Evolutionary conservation across 768 basidiomycete genomes (phyloP).

Genomic region (Termitomyces sp.): DNA sequence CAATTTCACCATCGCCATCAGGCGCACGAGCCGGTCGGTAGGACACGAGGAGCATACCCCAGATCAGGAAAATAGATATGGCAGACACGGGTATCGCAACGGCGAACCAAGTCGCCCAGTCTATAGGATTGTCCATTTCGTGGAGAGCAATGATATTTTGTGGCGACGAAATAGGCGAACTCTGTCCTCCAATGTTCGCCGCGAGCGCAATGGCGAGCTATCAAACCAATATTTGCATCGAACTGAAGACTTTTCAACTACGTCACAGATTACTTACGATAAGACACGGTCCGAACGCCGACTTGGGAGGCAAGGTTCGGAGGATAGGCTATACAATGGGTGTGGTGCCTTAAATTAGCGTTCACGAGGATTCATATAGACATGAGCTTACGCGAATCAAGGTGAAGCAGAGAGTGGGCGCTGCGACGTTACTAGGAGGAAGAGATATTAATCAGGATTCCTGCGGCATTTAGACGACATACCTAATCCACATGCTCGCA

Average conservation of each 20-base stretch:
- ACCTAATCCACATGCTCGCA: slow-evolving; percentile 99
- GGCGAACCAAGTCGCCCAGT: slow-evolving; percentile 92
- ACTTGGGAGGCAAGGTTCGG: slow-evolving; percentile 81
- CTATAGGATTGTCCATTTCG: slow-evolving; percentile 80
- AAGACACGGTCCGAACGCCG: slow-evolving; percentile 84
- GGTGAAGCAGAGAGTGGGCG: slow-evolving; percentile 94
- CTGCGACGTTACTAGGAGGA: slow-evolving; percentile 81
- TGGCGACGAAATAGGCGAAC: slow-evolving; percentile 95
- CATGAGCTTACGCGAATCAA: slow-evolving; percentile 72
- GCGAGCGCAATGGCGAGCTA: slow-evolving; percentile 97
- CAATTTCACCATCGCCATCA: slow-evolving; percentile 71
- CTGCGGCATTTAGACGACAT: slow-evolving; percentile 8
- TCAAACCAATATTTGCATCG: not conserved
- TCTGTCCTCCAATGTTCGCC: slow-evolving; percentile 96
- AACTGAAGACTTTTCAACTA: not conserved
- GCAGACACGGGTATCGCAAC: slow-evolving; percentile 90
- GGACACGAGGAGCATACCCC: slow-evolving; percentile 80
- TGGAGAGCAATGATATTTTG: slow-evolving; percentile 92
- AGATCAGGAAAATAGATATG: slow-evolving; percentile 84
- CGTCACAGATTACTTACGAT: slow-evolving; percentile 57
- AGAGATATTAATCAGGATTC: slow-evolving; percentile 10
- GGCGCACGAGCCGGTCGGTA: slow-evolving; percentile 74
- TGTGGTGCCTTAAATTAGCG: slow-evolving; percentile 4
- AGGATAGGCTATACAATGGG: slow-evolving; percentile 71
- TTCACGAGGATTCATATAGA: not conserved